Evolutionary conservation across 108 stramenopile species (phyloP).

Genomic region (Chaetoceros muelleri): DNA sequence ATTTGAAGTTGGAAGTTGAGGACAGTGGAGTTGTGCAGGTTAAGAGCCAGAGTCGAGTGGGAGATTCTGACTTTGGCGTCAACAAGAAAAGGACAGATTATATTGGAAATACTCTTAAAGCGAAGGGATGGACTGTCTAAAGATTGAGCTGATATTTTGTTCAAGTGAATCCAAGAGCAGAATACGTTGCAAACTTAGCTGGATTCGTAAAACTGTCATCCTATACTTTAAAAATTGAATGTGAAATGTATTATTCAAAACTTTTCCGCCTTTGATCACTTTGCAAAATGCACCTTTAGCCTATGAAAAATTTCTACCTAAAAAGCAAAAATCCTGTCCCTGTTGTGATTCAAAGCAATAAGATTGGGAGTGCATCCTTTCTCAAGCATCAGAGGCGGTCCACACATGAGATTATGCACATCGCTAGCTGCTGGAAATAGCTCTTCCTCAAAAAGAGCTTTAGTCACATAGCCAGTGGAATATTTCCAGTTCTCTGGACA

Average conservation of each 20-base stretch:
- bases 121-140: constrained; percentile 35
- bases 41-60: constrained; percentile 52
- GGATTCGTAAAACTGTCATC: no score
- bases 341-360: constrained; percentile 48
- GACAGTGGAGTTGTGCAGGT: constrained; percentile 43
- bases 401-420: constrained; percentile 90
- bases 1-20: constrained; percentile 49
- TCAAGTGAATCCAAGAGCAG: no score
- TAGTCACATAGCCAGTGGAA: constrained; percentile 85
- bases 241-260: no score
- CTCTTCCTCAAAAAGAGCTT: constrained; percentile 61
- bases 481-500: constrained; percentile 68
- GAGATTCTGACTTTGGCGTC: constrained; percentile 78
- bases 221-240: no score
- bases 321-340: constrained; percentile 57
- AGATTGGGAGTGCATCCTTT: constrained; percentile 76
- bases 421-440: constrained; percentile 56
- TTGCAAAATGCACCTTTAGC: not conserved
- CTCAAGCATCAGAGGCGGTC: constrained; percentile 95
- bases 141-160: no score
- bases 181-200: no score
- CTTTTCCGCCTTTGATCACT: no score
- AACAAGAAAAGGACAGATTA: constrained; percentile 57
- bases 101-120: constrained; percentile 25
- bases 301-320: constrained; percentile 29